Evolutionary conservation across 2,329 filamentous ascomycete genomes (phyloP).

Genomic region (Aspergillus pseudoglaucus): DNA sequence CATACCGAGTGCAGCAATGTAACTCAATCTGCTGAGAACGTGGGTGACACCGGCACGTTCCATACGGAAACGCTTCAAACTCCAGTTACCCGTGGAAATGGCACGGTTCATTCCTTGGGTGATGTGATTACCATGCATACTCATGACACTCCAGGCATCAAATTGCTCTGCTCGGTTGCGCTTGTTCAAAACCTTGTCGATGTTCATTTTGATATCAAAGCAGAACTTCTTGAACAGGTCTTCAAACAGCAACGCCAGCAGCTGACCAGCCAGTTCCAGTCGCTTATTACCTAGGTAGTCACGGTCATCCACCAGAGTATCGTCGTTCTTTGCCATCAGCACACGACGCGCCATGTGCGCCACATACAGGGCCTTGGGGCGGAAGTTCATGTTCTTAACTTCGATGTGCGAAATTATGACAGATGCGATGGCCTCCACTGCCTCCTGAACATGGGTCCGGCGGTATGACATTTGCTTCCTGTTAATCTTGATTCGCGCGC

Average conservation of each 20-base stretch:
- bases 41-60: conserved; percentile 95
- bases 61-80: conserved; percentile 96
- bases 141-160: conserved; percentile 78
- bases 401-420: conserved; percentile 93
- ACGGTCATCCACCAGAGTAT: conserved; percentile 84
- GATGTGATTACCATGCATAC: conserved; percentile 77
- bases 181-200: conserved; percentile 94
- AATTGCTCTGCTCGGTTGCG: conserved; percentile 82
- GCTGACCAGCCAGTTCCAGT: conserved; percentile 86
- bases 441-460: conserved; percentile 82
- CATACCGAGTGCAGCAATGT: conserved; percentile 96
- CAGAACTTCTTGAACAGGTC: conserved; percentile 97
- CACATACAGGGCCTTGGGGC: conserved; percentile 93
- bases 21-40: conserved; percentile 88
- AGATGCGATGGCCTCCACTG: conserved; percentile 83
- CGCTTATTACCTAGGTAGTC: conserved; percentile 99
- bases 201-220: conserved; percentile 78
- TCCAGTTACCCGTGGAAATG: conserved; percentile 98
- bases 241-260: conserved; percentile 89
- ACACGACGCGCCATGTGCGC: conserved; percentile 97
- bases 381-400: conserved; percentile 84
- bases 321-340: conserved; percentile 85
- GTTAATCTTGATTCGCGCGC: conserved; percentile 79
- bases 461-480: conserved; percentile 55
- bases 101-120: conserved; percentile 90